These are phyloP conservation scores for Chaetomium strumarium DNA, from an alignment of 2,329 filamentous ascomycete species.

Conservation along the genomic window DNA sequence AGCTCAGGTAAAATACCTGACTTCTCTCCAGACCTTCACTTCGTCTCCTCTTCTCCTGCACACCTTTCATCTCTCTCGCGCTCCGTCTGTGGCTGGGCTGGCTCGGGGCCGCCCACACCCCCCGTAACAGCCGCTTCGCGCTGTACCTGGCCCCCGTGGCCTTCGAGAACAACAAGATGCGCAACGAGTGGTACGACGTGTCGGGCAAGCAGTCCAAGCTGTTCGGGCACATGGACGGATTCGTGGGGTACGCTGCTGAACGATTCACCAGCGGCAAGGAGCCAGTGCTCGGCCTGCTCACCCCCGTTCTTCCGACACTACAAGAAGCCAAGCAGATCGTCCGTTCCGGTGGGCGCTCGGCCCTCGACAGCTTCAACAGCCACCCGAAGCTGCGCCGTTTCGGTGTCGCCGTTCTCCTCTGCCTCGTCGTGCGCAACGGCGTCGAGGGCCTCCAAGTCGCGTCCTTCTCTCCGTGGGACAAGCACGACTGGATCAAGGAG, in stretches of 20 bases:
- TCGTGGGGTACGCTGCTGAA: slow-evolving; percentile 3
- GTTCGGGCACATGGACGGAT: neutral
- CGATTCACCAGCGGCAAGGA: neutral
- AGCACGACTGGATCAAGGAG: neutral
- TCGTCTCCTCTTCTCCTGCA: too few species aligned
- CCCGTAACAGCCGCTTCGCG: too few species aligned
- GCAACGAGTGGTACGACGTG: neutral
- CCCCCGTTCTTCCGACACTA: neutral
- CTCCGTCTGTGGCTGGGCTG: too few species aligned
- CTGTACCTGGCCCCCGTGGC: slow-evolving; percentile 2
- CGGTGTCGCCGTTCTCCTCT: too few species aligned
- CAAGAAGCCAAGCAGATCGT: neutral
- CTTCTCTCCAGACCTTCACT: too few species aligned
- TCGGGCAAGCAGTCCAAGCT: neutral
- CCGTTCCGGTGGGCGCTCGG: neutral
- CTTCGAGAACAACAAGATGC: neutral
- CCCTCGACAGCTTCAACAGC: neutral
- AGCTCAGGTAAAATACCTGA: too few species aligned
- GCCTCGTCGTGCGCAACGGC: neutral
- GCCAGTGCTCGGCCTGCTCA: neutral
- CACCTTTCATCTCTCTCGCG: too few species aligned
- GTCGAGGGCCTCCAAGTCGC: neutral
- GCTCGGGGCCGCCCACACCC: too few species aligned
- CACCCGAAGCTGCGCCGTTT: neutral
- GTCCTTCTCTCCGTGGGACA: slow-evolving; percentile 1